Percentiles rank a stretch among this genome's conserved stretches.
phyloP scores from a whole-genome alignment of 768 basidiomycete species.

The Termitomyces sp. region DNA sequence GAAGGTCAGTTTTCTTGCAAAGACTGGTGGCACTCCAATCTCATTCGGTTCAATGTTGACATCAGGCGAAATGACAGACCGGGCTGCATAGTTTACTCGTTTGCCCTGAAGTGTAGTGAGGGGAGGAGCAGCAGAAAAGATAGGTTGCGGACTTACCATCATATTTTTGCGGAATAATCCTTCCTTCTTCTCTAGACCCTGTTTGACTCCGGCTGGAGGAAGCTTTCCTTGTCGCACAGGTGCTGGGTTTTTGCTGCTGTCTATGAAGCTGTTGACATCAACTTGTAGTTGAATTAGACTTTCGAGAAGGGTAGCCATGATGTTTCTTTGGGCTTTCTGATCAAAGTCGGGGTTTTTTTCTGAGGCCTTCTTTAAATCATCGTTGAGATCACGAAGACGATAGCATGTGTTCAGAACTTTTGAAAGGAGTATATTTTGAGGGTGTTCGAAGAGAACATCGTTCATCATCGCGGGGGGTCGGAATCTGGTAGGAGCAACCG shows the following conservation, averaged over 20 bases:
- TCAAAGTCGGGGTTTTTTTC: slow-evolving; percentile 55
- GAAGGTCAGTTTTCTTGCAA: slow-evolving; percentile 94
- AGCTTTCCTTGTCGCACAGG: slow-evolving; percentile 83
- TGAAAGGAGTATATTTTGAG: slow-evolving; percentile 88
- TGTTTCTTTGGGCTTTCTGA: slow-evolving; percentile 43
- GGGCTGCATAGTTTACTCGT: slow-evolving; percentile 98
- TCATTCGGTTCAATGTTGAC: slow-evolving; percentile 99
- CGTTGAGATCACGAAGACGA: slow-evolving; percentile 72
- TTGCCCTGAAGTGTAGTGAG: slow-evolving; percentile 64
- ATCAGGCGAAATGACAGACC: slow-evolving; percentile 99
- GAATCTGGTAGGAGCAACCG: slow-evolving; percentile 93
- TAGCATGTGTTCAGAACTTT: slow-evolving; percentile 80
- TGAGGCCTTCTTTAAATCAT: slow-evolving; percentile 56
- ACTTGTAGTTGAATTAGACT: slow-evolving; percentile 85
- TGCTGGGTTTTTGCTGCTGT: slow-evolving; percentile 91
- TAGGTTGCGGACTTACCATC: slow-evolving; percentile 67
- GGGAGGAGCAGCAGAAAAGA: not conserved
- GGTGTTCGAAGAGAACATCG: slow-evolving; percentile 92
- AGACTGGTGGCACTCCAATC: slow-evolving; percentile 96
- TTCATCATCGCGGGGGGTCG: slow-evolving; percentile 90
- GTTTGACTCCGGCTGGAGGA: slow-evolving; percentile 93
- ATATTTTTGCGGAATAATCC: slow-evolving; percentile 97
- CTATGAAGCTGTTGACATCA: slow-evolving; percentile 96
- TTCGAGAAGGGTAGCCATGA: slow-evolving; percentile 72
- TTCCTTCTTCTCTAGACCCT: slow-evolving; percentile 97